Conservation (phyloP, 768 basidiomycete genomes). For the Kwoniella heveanensis region DNA sequence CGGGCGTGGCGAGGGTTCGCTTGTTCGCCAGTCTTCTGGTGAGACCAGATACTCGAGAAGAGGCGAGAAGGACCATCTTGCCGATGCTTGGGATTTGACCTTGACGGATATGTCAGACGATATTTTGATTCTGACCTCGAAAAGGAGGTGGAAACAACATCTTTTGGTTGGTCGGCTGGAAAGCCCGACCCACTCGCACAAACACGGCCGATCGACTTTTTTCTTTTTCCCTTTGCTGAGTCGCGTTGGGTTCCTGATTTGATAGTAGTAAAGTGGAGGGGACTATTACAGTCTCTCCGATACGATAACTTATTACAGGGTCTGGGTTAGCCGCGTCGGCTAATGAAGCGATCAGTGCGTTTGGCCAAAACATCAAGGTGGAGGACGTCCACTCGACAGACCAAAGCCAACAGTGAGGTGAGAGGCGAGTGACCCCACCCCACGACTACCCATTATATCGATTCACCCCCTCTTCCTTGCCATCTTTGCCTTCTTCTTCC, state of each 20-base stretch:
- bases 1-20: constrained; percentile 52
- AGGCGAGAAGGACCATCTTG: constrained; percentile 9
- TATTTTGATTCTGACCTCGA: background rate
- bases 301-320: too few relatives aligned
- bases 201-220: constrained; percentile 9
- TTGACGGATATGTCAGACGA: too few relatives aligned
- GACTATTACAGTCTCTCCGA: too few relatives aligned
- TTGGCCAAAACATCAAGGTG: background rate
- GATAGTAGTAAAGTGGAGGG: too few relatives aligned
- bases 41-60: constrained; percentile 8
- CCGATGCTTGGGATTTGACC: background rate
- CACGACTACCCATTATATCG: too few relatives aligned
- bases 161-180: constrained; percentile 14
- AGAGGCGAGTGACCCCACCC: too few relatives aligned
- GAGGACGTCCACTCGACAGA: constrained; percentile 25
- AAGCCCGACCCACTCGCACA: background rate
- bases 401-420: too few relatives aligned
- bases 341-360: background rate
- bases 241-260: background rate
- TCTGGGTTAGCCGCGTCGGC: background rate
- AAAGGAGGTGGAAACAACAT: constrained; percentile 7
- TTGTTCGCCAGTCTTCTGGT: background rate
- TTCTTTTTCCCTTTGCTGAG: background rate
- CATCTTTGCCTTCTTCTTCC: constrained; percentile 1
- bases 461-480: constrained; percentile 14